These are phyloP conservation scores for Bothriochloa decipiens DNA, from an alignment of 176 grass and related monocot species.

Conservation along the genomic window DNA sequence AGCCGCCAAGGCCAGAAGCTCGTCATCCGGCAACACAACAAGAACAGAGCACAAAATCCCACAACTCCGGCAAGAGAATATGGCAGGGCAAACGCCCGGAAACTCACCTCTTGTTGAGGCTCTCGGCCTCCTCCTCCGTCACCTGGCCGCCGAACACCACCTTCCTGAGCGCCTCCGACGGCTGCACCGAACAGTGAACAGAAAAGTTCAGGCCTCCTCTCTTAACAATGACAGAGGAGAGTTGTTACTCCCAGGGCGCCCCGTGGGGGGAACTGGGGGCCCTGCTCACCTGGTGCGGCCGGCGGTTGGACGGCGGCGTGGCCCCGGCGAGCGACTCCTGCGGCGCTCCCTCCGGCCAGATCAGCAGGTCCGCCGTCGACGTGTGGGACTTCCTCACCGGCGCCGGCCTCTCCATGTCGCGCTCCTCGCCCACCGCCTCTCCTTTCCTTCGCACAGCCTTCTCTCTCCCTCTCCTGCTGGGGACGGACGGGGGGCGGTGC, in stretches of 20 bases:
- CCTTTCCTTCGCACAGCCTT: neutral
- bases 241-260: neutral
- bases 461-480: neutral
- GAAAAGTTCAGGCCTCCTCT: neutral
- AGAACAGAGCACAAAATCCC: conserved; percentile 27
- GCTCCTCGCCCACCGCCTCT: no score
- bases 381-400: conserved; percentile 95
- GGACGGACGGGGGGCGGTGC: neutral
- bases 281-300: conserved; percentile 62
- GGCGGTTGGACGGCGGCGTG: conserved; percentile 50
- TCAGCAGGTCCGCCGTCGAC: conserved; percentile 87
- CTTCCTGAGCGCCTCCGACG: conserved; percentile 86
- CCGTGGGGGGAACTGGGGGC: neutral
- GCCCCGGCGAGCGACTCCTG: conserved; percentile 37
- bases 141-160: conserved; percentile 93
- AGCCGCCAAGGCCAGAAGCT: neutral
- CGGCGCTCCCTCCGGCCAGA: conserved; percentile 72
- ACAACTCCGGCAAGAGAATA: neutral
- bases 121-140: conserved; percentile 91
- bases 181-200: conserved; percentile 52
- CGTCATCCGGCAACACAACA: neutral
- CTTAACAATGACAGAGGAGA: neutral
- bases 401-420: conserved; percentile 79
- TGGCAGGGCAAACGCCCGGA: neutral
- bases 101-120: conserved; percentile 87